These are phyloP conservation scores for Phragmites australis DNA, from an alignment of 176 grass and related monocot species.

Conservation along the genomic window DNA sequence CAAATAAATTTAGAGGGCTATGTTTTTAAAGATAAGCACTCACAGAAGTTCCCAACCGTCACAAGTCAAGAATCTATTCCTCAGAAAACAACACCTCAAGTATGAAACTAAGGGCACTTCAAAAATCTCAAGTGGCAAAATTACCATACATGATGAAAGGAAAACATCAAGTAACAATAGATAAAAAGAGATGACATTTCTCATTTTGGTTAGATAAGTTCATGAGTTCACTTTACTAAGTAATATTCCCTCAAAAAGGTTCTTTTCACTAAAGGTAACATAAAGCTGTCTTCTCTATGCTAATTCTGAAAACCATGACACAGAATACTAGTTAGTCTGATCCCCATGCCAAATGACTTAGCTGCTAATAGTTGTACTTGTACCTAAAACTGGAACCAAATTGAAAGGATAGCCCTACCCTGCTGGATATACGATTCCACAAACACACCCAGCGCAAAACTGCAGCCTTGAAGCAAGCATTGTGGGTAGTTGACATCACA, in stretches of 20 bases:
- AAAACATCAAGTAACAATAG: not conserved
- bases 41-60: not conserved
- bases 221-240: not conserved
- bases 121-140: not conserved
- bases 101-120: not conserved
- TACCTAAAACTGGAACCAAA: not conserved
- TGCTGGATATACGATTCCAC: not conserved
- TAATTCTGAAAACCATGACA: not conserved
- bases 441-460: not conserved
- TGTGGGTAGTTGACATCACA: too few relatives aligned
- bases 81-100: not conserved
- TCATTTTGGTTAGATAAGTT: not conserved
- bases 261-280: constrained; percentile 1
- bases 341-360: not conserved
- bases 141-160: not conserved
- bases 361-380: not conserved
- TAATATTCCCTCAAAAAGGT: not conserved
- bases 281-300: not conserved
- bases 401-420: not conserved
- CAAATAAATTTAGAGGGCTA: not conserved
- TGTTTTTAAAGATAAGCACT: not conserved
- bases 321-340: not conserved
- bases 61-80: not conserved
- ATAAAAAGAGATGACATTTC: not conserved
- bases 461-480: not conserved